Evolutionary conservation across 805 yeast species (phyloP), one percentile per base, ranked within the genome.

Genomic region (Lachancea sp.): DNA sequence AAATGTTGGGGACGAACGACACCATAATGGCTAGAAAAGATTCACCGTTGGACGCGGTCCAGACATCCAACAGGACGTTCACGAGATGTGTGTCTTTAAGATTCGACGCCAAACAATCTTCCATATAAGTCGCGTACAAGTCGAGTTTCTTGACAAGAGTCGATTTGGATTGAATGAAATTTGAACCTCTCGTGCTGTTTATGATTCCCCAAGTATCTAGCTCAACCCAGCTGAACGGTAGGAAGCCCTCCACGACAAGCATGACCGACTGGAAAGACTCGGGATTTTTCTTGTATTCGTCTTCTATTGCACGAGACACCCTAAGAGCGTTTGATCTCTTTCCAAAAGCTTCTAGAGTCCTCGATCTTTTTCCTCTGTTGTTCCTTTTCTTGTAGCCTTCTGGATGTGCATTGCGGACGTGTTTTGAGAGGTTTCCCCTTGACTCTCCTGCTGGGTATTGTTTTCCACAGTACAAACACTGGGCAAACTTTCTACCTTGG

Each of bases 1-100:
- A 12, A 36, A 39, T 9, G 20, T 40, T 30, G 4, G 48, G 48
- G n/a, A 44, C 48, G 15, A 45, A 45, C 6, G 48, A 41, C 8
- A 41, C 45, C 32, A 45, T 30, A 10, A 45, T 26, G 29, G 25
- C 44, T 22, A 42, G 18, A 26, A 29, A 38, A 12, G 40, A 36
- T 12, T 38, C 42, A 10, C 36, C 29, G 27, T 17, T 35, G 16
- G 25, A 5, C n/a, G 41, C 30, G 22, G 42, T 41, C 48, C 48
- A 45, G 13, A 36, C 36, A 29, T 36, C 38, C 2, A 45, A n/a
- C 9, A 32, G 42, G 2, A 45, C 22, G 32, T 45, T 41, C 7
- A 36, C 41, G 27, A 42, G 25, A 16, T 35, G 34, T 4, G 45
- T 25, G 19, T 42, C 26, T 8, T 30, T 12, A 9, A 42, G 15